A percentile compares a stretch with the other conserved stretches of the same genome.
These are phyloP conservation scores for Venturia pyrina DNA, from an alignment of 2,329 filamentous ascomycete species.

Conservation along the genomic window DNA sequence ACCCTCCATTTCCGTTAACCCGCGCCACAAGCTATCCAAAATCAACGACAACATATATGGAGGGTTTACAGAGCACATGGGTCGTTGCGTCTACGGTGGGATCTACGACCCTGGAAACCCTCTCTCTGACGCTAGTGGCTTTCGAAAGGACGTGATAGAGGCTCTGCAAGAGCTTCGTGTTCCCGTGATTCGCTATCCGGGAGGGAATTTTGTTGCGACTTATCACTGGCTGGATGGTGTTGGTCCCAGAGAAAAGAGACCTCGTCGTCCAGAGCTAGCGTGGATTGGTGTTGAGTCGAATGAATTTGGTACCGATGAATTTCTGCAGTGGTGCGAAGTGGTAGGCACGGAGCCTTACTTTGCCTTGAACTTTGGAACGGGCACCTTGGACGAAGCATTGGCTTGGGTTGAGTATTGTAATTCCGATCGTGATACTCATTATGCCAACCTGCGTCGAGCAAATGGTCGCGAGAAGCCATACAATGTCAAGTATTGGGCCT, in stretches of 20 bases:
- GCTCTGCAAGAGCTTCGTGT: constrained; percentile 64
- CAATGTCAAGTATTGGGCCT: constrained; percentile 34
- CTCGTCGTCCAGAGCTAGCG: constrained; percentile 59
- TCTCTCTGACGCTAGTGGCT: constrained; percentile 64
- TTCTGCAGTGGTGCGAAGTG: constrained; percentile 68
- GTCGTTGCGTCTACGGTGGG: constrained; percentile 77
- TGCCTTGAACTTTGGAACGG: constrained; percentile 69
- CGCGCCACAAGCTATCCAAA: constrained; percentile 54
- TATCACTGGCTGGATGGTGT: constrained; percentile 81
- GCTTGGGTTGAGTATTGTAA: constrained; percentile 86
- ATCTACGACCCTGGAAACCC: constrained; percentile 70
- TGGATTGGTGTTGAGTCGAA: constrained; percentile 72
- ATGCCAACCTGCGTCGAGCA: constrained; percentile 66
- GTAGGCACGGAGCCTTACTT: constrained; percentile 71
- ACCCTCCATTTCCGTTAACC: constrained; percentile 56
- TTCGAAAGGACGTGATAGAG: constrained; percentile 67
- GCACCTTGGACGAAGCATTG: constrained; percentile 47
- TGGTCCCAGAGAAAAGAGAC: constrained; percentile 60
- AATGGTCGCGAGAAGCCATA: constrained; percentile 71
- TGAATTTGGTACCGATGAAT: constrained; percentile 77
- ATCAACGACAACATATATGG: constrained; percentile 77
- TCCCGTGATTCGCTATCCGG: constrained; percentile 71
- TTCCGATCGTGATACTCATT: constrained; percentile 64
- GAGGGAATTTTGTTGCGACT: constrained; percentile 75
- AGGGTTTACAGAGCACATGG: constrained; percentile 84